Evolutionary conservation across 1,284 basidiomycete genomes (phyloP).

Genomic region (Ceratobasidium sp.): DNA sequence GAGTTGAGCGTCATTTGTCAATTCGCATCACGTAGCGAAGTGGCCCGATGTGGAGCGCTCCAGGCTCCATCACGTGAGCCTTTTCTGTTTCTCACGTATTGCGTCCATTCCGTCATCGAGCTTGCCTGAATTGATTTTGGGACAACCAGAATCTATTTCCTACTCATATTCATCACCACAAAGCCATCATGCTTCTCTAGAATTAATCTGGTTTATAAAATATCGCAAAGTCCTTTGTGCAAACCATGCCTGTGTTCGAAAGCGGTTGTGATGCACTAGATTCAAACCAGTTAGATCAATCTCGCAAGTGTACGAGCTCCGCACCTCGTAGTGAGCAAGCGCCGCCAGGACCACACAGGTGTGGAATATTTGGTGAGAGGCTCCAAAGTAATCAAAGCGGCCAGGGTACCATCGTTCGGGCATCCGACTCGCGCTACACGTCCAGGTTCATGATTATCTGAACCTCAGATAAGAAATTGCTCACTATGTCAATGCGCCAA

Average conservation of each 20-base stretch:
- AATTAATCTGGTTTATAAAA: not conserved
- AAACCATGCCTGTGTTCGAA: constrained; percentile 63
- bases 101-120: not conserved
- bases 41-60: not conserved
- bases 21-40: not conserved
- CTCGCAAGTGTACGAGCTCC: not conserved
- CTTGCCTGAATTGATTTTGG: too few relatives aligned
- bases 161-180: too few relatives aligned
- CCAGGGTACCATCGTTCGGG: constrained; percentile 83
- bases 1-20: not conserved
- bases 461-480: constrained; percentile 52
- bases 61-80: not conserved
- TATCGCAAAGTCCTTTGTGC: constrained; percentile 44
- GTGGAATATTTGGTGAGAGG: constrained; percentile 90
- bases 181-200: not conserved
- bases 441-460: constrained; percentile 36
- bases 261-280: constrained; percentile 58
- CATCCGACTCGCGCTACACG: constrained; percentile 73
- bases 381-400: constrained; percentile 79
- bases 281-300: not conserved
- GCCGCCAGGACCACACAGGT: constrained; percentile 80
- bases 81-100: not conserved
- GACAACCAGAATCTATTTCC: too few relatives aligned
- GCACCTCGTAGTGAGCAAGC: constrained; percentile 68
- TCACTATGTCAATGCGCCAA: constrained; percentile 82